Percentiles rank a stretch among this genome's conserved stretches.
Evolutionary conservation across 2,329 filamentous ascomycete genomes (phyloP).

Genomic region (Colletotrichum echinochloae): DNA sequence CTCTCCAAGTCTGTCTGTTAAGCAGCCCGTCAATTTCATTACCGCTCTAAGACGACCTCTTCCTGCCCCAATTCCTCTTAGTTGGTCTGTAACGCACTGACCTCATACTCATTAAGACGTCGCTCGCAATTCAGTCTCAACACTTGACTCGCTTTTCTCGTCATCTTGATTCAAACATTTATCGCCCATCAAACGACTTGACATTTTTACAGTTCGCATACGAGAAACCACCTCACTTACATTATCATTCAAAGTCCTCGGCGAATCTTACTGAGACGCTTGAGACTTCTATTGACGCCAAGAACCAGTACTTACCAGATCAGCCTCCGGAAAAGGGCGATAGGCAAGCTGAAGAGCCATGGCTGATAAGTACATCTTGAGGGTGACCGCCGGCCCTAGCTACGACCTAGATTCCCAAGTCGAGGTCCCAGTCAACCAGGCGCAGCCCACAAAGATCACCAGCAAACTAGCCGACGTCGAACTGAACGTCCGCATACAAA

Average conservation of each 20-base stretch:
- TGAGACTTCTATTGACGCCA: background rate
- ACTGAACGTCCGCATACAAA: constrained; percentile 79
- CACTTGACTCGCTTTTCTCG: background rate
- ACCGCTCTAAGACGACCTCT: background rate
- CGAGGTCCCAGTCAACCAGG: constrained; percentile 79
- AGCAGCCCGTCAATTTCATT: background rate
- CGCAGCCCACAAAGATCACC: constrained; percentile 71
- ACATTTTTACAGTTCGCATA: background rate
- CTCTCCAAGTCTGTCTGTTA: background rate
- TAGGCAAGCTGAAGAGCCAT: constrained; percentile 49
- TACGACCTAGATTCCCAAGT: constrained; percentile 82
- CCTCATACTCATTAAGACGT: background rate
- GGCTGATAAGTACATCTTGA: constrained; percentile 81
- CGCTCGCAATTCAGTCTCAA: background rate
- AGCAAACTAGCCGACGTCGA: constrained; percentile 73
- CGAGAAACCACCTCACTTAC: background rate
- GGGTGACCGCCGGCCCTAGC: constrained; percentile 81
- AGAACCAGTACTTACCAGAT: background rate
- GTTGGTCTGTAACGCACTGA: background rate
- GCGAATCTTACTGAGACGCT: background rate
- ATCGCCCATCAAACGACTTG: background rate
- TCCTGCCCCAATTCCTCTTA: background rate
- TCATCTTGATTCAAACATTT: background rate
- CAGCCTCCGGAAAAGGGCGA: background rate
- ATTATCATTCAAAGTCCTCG: background rate